Conservation (phyloP, 257 asterid species). For the Lithospermum erythrorhizon region DNA sequence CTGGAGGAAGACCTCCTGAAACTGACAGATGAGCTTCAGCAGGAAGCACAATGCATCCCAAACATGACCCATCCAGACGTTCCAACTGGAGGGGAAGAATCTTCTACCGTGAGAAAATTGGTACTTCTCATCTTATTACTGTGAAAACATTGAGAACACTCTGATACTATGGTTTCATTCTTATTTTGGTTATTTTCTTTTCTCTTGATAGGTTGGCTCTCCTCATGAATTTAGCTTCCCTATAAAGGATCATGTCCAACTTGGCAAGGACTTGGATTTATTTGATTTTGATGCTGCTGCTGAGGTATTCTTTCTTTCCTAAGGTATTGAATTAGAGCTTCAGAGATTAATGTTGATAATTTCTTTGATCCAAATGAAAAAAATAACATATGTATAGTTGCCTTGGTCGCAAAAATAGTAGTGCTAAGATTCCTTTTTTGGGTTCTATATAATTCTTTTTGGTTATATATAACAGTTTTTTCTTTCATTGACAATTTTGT, state of each 20-base stretch:
- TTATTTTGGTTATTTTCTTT: slow-evolving; percentile 3
- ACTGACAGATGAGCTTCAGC: slow-evolving; percentile 75
- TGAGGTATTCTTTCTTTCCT: slow-evolving; percentile 52
- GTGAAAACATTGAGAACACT: not conserved
- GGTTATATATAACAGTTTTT: too few species aligned
- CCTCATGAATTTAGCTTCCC: slow-evolving; percentile 68
- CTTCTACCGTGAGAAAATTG: slow-evolving; percentile 60
- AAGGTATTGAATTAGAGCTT: slow-evolving; percentile 16
- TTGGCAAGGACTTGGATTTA: slow-evolving; percentile 77
- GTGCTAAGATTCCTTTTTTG: not conserved
- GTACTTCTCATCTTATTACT: slow-evolving; percentile 19
- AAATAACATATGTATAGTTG: not conserved
- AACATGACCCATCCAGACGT: slow-evolving; percentile 97
- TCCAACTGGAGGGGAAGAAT: slow-evolving; percentile 83
- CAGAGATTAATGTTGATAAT: not conserved
- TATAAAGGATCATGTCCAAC: slow-evolving; percentile 81
- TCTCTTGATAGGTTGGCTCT: slow-evolving; percentile 46
- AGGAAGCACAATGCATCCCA: slow-evolving; percentile 89
- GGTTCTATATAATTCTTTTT: too few species aligned
- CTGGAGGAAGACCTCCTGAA: slow-evolving; percentile 75
- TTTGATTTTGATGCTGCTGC: slow-evolving; percentile 95
- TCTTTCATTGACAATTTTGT: not conserved
- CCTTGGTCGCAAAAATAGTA: not conserved
- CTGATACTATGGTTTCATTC: not conserved
- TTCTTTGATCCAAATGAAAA: not conserved